Evolutionary conservation across 768 basidiomycete genomes (phyloP), one percentile per base, ranked within the genome.

Genomic region (Leccinum variicolor): DNA sequence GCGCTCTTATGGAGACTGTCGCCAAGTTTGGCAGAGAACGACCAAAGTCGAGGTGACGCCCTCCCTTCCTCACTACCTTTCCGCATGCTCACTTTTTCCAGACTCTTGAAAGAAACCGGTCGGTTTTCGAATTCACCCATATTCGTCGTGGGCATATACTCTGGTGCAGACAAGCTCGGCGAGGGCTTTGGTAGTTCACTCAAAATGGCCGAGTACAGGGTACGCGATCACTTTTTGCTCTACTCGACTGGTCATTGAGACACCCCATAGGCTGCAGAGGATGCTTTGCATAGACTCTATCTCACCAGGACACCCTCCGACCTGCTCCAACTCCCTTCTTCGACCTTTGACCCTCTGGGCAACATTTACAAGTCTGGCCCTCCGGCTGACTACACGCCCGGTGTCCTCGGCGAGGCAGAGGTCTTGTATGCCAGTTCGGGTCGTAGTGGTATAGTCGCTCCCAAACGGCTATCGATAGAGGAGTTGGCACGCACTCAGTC

Each of bases 111-210:
- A 68, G 95, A 98, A 72, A 94, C 94, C 0, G 97, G 97, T 68
- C 88, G 94, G 48, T 86, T 85, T 63, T 90, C 92, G 1, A 90
- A 91, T 64, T 87, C 93, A 3, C 95, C 97, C 1, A 81, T 95
- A 39, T 99, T 90, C 72, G 89, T 97, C n/a, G 89, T 96, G n/a
- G 97, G 94, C 17, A 89, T 97, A 58, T 98, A 84, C 71, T 91
- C 86, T 23, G 93, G 86, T 41, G 78, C 74, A 57, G 91, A 84
- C 70, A 84, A 97, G 73, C 83, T 99, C 2, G 93, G 95, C 6
- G 95, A 99, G 74, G 94, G 95, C 14, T 93, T 95, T 67, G 97
- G 97, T 53, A 88, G 85, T 63, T 94, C 92, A 3, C 75, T 98
- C 54, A 87, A 84, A 71, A 98, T 98, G 96, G 94, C 94, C 15